Conservation (phyloP, 805 yeast species). For the Yarrowia alimentaria region DNA sequence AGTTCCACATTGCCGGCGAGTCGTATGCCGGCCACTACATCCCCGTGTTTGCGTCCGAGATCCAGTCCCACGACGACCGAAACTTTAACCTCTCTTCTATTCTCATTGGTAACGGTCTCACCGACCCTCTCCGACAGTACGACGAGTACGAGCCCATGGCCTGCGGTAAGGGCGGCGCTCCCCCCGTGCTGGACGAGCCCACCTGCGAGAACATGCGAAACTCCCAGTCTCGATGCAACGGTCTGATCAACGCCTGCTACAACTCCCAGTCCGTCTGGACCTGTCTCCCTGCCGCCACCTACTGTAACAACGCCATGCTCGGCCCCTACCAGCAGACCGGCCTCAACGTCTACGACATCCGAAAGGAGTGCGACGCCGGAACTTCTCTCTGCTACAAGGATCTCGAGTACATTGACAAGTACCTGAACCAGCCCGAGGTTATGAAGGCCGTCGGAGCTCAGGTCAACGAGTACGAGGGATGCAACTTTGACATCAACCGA, state of each 20-base stretch:
- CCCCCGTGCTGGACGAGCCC: slow-evolving; percentile 70
- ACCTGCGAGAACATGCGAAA: slow-evolving; percentile 71
- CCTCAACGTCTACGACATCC: slow-evolving; percentile 85
- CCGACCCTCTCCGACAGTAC: slow-evolving; percentile 80
- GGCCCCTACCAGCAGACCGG: slow-evolving; percentile 84
- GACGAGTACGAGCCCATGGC: slow-evolving; percentile 90
- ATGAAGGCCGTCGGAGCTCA: slow-evolving; percentile 86
- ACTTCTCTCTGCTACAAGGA: slow-evolving; percentile 72
- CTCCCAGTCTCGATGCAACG: slow-evolving; percentile 72
- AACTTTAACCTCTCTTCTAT: slow-evolving; percentile 73
- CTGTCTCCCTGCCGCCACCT: slow-evolving; percentile 87
- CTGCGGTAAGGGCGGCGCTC: slow-evolving; percentile 84
- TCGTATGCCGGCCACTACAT: slow-evolving; percentile 95
- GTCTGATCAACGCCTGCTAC: slow-evolving; percentile 77
- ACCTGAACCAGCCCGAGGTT: slow-evolving; percentile 74
- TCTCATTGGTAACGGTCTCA: slow-evolving; percentile 89
- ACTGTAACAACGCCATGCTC: slow-evolving; percentile 82
- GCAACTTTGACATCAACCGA: slow-evolving; percentile 80
- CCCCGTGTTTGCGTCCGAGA: slow-evolving; percentile 73
- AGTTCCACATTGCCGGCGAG: slow-evolving; percentile 91
- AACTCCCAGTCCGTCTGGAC: slow-evolving; percentile 69
- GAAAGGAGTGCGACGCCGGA: slow-evolving; percentile 67
- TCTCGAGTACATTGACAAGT: slow-evolving; percentile 69
- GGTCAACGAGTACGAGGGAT: slow-evolving; percentile 70
- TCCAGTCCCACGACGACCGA: slow-evolving; percentile 55